Base-by-base conservation (phyloP, 1,284 basidiomycete genomes). In the Taiwanofungus camphoratus region DNA sequence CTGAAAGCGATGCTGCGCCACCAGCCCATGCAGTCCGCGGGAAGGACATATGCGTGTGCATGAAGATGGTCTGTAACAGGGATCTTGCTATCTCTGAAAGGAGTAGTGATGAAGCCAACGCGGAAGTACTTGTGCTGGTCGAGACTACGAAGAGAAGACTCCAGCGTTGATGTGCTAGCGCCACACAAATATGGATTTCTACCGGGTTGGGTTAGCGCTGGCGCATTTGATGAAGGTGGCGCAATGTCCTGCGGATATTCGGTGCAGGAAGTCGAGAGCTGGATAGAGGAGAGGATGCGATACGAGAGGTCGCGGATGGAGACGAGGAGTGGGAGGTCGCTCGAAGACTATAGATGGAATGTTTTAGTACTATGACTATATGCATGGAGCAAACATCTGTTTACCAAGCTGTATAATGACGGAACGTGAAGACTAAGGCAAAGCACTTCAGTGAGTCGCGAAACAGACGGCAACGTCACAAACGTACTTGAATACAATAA, bases 61-160 rank as follows among this genome's bases (percentile, higher is more conserved):
- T 87, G 84, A 22, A 87, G 69, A 58, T 87, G 85, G 62, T 87
- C 83, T 21, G 78, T 82, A 33, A 87, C 76, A 11, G 84, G 82
- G 39, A 87, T 84, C 60, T 82, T 83, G 61, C 64, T 75, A 56
- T 87, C 83, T 53, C 71, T 76, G 66, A 84, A 86, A 0, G 82
- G 83, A 6, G 81, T 77, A 0, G 80, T 81, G 52, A 86, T 84
- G 67, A 87, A 87, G 31, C 83, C 83, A 48, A 87, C 77, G 40
- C 71, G 73, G 53, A 81, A 78, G 29, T 53, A 41, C 21, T 55
- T 39, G 33, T 18, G 32, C 42, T 19, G 24, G 50, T 44, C 32
- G 13, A 34, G 36, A 15, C 22, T 39, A 32, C 30, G 53, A 55
- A 35, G 49, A 50, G 48, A 46, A 63, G 55, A 46, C 33, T n/a